Conservation (phyloP, 805 yeast species). For the Pichia membranifaciens region DNA sequence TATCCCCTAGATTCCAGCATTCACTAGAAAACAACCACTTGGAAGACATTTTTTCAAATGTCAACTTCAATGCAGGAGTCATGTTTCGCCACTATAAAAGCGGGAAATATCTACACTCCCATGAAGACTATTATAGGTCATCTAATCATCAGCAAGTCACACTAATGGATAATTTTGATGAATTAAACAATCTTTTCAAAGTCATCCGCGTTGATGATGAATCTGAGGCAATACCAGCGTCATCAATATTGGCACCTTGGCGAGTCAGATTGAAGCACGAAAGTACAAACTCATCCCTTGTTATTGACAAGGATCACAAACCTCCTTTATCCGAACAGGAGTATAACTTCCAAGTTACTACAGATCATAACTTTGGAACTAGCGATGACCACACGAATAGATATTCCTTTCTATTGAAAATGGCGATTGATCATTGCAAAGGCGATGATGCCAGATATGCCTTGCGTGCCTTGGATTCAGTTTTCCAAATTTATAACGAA, state of each 20-base stretch:
- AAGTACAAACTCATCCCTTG: slow-evolving; percentile 59
- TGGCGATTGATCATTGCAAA: slow-evolving; percentile 35
- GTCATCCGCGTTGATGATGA: slow-evolving; percentile 42
- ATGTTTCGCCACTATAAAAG: slow-evolving; percentile 66
- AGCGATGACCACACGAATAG: slow-evolving; percentile 29
- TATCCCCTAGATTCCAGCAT: slow-evolving; percentile 66
- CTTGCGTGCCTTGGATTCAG: slow-evolving; percentile 55
- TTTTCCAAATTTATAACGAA: slow-evolving; percentile 62
- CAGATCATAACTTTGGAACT: slow-evolving; percentile 9
- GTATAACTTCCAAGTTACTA: slow-evolving; percentile 74
- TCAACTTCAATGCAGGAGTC: slow-evolving; percentile 66
- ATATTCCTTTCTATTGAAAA: slow-evolving; percentile 63
- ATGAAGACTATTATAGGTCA: slow-evolving; percentile 48
- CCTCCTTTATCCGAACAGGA: slow-evolving; percentile 93
- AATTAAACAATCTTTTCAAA: slow-evolving; percentile 66
- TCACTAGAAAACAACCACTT: slow-evolving; percentile 41
- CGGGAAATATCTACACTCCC: slow-evolving; percentile 81
- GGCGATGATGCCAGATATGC: slow-evolving; percentile 30
- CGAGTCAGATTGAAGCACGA: slow-evolving; percentile 65
- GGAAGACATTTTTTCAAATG: slow-evolving; percentile 48
- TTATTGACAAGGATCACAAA: slow-evolving; percentile 55
- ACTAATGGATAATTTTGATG: slow-evolving; percentile 55
- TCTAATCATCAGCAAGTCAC: slow-evolving; percentile 74
- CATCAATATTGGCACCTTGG: slow-evolving; percentile 41
- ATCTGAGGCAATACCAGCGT: slow-evolving; percentile 32